A percentile compares a stretch with the other conserved stretches of the same genome.
Evolutionary conservation across 768 basidiomycete species (phyloP).

Genomic region (Strobilomyces echinocephalus): DNA sequence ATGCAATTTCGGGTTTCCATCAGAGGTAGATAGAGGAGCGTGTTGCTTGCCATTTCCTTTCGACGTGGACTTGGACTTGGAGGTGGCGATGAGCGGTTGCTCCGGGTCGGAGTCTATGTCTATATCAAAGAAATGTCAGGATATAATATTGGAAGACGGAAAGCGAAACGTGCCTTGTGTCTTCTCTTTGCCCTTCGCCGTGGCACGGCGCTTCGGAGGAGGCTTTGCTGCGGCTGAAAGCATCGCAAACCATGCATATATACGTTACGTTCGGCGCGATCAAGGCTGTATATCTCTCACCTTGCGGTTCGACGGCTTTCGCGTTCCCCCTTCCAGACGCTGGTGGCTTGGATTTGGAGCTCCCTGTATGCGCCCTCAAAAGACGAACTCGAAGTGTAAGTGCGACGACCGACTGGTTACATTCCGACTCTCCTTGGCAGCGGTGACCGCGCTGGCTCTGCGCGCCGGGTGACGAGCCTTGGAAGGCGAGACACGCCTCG

Average conservation of each 20-base stretch:
- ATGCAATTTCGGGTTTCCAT: constrained; percentile 3
- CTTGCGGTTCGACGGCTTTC: constrained; percentile 1
- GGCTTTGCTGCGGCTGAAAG: constrained; percentile 7
- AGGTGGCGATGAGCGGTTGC: background rate
- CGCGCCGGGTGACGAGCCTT: constrained; percentile 1
- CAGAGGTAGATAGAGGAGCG: background rate
- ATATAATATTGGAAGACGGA: background rate
- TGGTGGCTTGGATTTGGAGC: constrained; percentile 7
- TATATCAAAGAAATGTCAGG: background rate
- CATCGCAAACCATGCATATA: background rate
- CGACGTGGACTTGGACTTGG: constrained; percentile 1
- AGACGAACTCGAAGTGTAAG: background rate
- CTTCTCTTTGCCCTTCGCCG: constrained; percentile 13
- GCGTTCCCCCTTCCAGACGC: constrained; percentile 9
- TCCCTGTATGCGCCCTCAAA: constrained; percentile 8
- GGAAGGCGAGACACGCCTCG: constrained; percentile 1
- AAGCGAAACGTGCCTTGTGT: background rate
- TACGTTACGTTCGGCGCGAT: background rate
- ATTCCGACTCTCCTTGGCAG: background rate
- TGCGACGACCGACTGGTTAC: constrained; percentile 12
- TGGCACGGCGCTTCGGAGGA: constrained; percentile 15
- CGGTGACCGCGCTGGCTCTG: background rate
- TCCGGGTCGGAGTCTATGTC: constrained; percentile 4
- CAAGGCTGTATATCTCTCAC: background rate
- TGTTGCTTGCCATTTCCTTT: constrained; percentile 11